Evolutionary conservation across 805 yeast genomes (phyloP).

Genomic region (Nakazawaea wickerhamii): DNA sequence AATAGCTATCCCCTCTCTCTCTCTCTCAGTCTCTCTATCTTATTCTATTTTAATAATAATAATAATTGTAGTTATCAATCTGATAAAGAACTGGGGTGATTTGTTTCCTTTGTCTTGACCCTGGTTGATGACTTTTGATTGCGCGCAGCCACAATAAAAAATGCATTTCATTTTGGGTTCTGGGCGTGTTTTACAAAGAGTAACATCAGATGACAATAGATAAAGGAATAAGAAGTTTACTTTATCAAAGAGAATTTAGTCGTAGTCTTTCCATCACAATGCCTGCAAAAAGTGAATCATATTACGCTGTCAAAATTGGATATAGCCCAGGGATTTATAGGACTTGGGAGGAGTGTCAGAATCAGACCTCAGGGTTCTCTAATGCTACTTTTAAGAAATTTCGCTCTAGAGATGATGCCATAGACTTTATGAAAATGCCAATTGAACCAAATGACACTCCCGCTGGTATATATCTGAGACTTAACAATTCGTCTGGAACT

Average conservation of each 20-base stretch:
- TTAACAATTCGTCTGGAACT: neutral
- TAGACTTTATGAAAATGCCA: conserved; percentile 27
- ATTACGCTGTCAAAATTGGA: conserved; percentile 55
- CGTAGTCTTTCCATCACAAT: neutral
- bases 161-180: too few species aligned
- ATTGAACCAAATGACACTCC: neutral
- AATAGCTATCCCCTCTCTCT: neutral
- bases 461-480: neutral
- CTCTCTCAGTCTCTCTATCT: neutral
- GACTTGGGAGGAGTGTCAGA: conserved; percentile 54
- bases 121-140: too few species aligned
- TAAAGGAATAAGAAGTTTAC: too few species aligned
- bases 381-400: conserved; percentile 59
- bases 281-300: conserved; percentile 20
- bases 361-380: conserved; percentile 48
- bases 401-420: conserved; percentile 41
- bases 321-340: conserved; percentile 49
- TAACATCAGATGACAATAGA: too few species aligned
- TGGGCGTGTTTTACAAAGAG: too few species aligned
- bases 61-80: neutral
- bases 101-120: neutral
- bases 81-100: neutral
- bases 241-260: too few species aligned
- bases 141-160: too few species aligned
- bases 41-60: too few species aligned